phyloP scores from a whole-genome alignment of 2,329 filamentous ascomycete genomes.

The Stemphylium beticola region DNA sequence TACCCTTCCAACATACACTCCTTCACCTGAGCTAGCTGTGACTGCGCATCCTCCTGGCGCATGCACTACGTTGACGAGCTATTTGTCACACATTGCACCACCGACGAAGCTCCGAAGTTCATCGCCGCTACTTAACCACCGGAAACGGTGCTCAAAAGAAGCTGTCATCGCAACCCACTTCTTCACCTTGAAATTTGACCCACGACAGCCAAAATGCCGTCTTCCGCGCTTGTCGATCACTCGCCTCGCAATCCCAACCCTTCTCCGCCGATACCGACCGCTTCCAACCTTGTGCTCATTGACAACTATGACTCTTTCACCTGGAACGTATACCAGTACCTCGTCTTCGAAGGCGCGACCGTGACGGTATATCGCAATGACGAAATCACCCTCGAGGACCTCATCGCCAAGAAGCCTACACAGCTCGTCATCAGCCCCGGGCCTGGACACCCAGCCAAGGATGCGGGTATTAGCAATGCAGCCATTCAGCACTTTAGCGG shows the following conservation, averaged over 20 bases:
- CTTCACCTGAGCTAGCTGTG: background rate
- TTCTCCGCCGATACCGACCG: slow-evolving; percentile 73
- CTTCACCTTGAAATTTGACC: background rate
- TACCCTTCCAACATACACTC: background rate
- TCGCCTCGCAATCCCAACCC: slow-evolving; percentile 85
- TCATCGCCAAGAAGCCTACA: slow-evolving; percentile 83
- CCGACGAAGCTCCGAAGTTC: slow-evolving; percentile 4
- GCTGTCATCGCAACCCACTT: background rate
- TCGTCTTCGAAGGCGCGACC: slow-evolving; percentile 90
- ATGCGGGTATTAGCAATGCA: slow-evolving; percentile 91
- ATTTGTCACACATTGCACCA: background rate
- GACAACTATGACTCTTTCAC: slow-evolving; percentile 99
- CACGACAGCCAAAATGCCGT: slow-evolving; percentile 46
- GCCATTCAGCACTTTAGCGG: slow-evolving; percentile 90
- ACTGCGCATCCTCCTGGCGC: background rate
- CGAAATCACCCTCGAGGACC: slow-evolving; percentile 81
- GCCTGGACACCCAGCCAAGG: slow-evolving; percentile 87
- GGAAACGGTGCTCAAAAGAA: background rate
- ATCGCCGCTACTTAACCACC: background rate
- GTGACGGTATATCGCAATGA: slow-evolving; percentile 94
- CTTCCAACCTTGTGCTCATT: slow-evolving; percentile 90
- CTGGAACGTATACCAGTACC: slow-evolving; percentile 99
- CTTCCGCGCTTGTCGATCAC: slow-evolving; percentile 70
- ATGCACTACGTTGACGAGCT: background rate
- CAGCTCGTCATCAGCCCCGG: slow-evolving; percentile 95